These are phyloP conservation scores for Suillus clintonianus DNA, from an alignment of 768 basidiomycete species.

Conservation along the genomic window DNA sequence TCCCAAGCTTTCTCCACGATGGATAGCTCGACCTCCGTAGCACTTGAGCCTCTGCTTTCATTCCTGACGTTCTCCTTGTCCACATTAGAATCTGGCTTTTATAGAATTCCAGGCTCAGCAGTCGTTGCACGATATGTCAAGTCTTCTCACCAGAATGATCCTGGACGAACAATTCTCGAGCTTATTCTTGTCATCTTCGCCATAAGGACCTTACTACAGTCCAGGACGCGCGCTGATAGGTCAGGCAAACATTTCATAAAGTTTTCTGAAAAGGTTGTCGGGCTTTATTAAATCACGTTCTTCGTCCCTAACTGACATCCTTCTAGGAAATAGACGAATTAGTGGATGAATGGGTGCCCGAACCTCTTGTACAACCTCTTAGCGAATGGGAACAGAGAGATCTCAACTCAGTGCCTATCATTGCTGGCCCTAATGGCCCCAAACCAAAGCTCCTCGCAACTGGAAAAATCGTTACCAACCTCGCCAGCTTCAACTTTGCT, in stretches of 20 bases:
- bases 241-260: constrained; percentile 88
- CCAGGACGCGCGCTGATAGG: constrained; percentile 83
- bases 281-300: neutral
- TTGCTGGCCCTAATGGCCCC: constrained; percentile 79
- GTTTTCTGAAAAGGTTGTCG: constrained; percentile 84
- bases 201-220: constrained; percentile 86
- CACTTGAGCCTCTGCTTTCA: constrained; percentile 57
- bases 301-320: neutral
- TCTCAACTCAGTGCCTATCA: constrained; percentile 72
- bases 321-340: constrained; percentile 92
- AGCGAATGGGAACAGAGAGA: constrained; percentile 61
- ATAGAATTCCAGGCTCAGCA: constrained; percentile 76
- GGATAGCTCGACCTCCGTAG: constrained; percentile 35
- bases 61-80: constrained; percentile 64
- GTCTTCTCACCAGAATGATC: constrained; percentile 95
- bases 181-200: constrained; percentile 86
- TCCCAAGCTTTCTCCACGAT: constrained; percentile 23
- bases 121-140: constrained; percentile 89
- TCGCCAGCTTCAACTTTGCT: constrained; percentile 90
- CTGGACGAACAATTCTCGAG: constrained; percentile 88
- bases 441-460: constrained; percentile 75
- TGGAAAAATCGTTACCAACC: constrained; percentile 78
- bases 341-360: constrained; percentile 93
- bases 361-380: constrained; percentile 72
- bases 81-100: constrained; percentile 66